Conservation (phyloP, 768 basidiomycete genomes). For the Daedaleopsis sinensis region DNA sequence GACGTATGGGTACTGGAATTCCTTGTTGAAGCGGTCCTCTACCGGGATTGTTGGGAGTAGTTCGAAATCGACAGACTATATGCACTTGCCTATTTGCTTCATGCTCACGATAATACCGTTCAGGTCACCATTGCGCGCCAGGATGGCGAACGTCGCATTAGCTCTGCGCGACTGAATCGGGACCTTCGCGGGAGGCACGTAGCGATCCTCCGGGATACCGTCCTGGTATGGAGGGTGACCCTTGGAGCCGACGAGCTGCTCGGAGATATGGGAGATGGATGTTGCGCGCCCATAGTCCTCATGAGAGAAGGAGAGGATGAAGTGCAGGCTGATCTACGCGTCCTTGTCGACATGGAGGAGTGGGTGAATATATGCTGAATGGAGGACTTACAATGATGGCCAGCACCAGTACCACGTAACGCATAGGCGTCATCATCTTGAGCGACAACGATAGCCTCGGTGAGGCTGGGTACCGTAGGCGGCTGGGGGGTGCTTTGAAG, state of each 20-base stretch:
- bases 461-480: conserved; percentile 14
- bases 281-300: conserved; percentile 52
- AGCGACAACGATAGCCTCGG: conserved; percentile 6
- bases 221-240: conserved; percentile 52
- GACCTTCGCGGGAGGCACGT: conserved; percentile 15
- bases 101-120: conserved; percentile 48
- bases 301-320: conserved; percentile 52
- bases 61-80: background rate
- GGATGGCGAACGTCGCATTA: conserved; percentile 59
- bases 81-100: conserved; percentile 49
- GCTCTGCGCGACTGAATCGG: conserved; percentile 39
- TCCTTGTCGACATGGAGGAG: background rate
- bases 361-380: background rate
- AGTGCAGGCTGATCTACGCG: conserved; percentile 56
- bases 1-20: conserved; percentile 77
- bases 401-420: conserved; percentile 52
- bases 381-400: conserved; percentile 32
- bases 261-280: conserved; percentile 43
- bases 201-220: conserved; percentile 49
- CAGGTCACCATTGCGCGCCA: conserved; percentile 50
- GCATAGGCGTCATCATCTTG: conserved; percentile 62
- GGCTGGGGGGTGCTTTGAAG: too few species aligned
- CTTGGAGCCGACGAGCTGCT: conserved; percentile 22
- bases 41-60: background rate
- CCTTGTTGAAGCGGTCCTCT: conserved; percentile 61